Percentiles rank a stretch among this genome's conserved stretches.
Conservation (phyloP, 169 alveolate genomes). For the Plasmodium billcollinsi region DNA sequence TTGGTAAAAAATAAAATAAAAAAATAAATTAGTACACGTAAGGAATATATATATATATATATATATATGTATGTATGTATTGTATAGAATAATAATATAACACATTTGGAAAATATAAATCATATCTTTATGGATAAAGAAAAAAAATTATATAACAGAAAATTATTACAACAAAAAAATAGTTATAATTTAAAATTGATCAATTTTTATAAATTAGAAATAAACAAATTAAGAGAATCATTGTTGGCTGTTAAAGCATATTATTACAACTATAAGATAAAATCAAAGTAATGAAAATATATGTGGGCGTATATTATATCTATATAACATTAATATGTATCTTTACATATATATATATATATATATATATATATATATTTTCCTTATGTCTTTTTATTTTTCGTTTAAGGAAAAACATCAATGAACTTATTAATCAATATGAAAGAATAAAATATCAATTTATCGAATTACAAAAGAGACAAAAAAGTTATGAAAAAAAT, state of each 20-base stretch:
- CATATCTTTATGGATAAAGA: slow-evolving; percentile 52
- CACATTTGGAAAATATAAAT: slow-evolving; percentile 26
- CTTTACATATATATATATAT: too few species aligned
- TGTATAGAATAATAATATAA: slow-evolving; percentile 28
- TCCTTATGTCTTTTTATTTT: background rate
- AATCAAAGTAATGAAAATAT: slow-evolving; percentile 27
- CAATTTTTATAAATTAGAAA: slow-evolving; percentile 65
- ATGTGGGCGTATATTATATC: too few species aligned
- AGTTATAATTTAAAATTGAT: slow-evolving; percentile 49
- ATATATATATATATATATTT: background rate
- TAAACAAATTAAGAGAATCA: slow-evolving; percentile 55
- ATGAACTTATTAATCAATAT: slow-evolving; percentile 54
- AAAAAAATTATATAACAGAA: slow-evolving; percentile 30
- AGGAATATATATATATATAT: too few species aligned
- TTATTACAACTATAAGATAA: slow-evolving; percentile 70
- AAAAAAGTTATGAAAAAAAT: slow-evolving; percentile 53
- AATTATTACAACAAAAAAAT: slow-evolving; percentile 51
- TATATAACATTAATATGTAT: too few species aligned
- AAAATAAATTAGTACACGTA: background rate
- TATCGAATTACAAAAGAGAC: slow-evolving; percentile 59
- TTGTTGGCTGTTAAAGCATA: slow-evolving; percentile 31
- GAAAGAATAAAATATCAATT: slow-evolving; percentile 66
- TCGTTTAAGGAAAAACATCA: slow-evolving; percentile 27
- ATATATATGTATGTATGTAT: background rate
- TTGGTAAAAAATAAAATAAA: slow-evolving; percentile 20